Evolutionary conservation across 169 alveolate species (phyloP), one percentile per base, ranked within the genome.

Genomic region (Plasmodium chabaudi): DNA sequence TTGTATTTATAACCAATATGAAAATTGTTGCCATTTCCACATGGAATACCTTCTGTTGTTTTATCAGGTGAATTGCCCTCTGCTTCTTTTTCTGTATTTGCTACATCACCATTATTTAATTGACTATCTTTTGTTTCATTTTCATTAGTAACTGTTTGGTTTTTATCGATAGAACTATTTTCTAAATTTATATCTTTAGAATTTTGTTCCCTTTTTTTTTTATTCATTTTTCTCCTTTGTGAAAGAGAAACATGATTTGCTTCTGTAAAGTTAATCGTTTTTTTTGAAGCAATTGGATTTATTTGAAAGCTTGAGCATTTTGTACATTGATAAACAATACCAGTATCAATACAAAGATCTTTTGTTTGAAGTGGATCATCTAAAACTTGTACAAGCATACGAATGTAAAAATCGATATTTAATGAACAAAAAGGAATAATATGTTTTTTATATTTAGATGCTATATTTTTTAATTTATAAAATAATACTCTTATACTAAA

Each of bases 351-450:
- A 53, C 97, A 93, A 47, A 95, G 91, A 64, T 94, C 93, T 88
- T 97, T 97, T 63, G 99, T 96, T 75, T 92, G 88, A 19, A 94
- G 91, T 17, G 98, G 94, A 86, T 95, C 94, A 55, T 94, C 95
- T 47, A 89, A 75, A 5, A 98, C 95, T 86, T 96, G 93, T 12
- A 98, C 96, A 72, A 97, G 96, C 7, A 97, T 95, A 57, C 99
- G 91, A 51, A 98, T 96, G 88, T 98, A 98, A 91, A 97, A 98
- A 75, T 98, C 99, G 17, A 96, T 98, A 70, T 97, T 96, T 59
- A 94, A 92, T n/a, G 98, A 94, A 12, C 97, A 60, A 87, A 96
- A 87, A 2, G 99, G 99, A 42, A 93, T 94, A 60, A 97, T 94
- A 2, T 92, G 94, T 53, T 95, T 93, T 88, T 97, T 95, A 82